Base-by-base conservation (phyloP, 768 basidiomycete genomes). In the Pulveroboletus sp. region DNA sequence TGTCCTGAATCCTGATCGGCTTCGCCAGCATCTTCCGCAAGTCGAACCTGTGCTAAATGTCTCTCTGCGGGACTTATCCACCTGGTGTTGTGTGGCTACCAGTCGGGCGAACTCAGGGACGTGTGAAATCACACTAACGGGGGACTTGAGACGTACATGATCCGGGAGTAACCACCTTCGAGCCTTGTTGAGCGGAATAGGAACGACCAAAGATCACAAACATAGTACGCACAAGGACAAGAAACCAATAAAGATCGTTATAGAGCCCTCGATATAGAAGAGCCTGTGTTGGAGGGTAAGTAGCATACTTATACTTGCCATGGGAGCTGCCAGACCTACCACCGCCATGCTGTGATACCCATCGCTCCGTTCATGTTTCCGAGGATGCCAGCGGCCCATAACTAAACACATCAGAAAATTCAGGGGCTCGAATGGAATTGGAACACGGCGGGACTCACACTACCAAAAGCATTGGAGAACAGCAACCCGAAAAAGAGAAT, bases 381-480 rank as follows among this genome's bases (percentile, higher is more conserved):
- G 17, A 89, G 73, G 49, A 89, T 82, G 9, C 82, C 86, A 18
- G 86, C 86, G 32, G 85, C 86, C 63, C 88, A 80, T 11, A 87
- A 65, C 81, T 85, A 51, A 10, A 15, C 1, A 6, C 3, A 9
- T 35, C 52, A 35, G 8, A 35, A 2, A 38, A 43, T 17, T 41
- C 8, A 39, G 15, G 24, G 21, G 43, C 27, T 4, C n/a, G 30
- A 31, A 37, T 12, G 37, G 24, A 18, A 26, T 26, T 3, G 4
- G 31, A 28, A 35, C 8, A 35, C 27, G 15, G 39, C 28, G 26
- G 32, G 43, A 18, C 80, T 62, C 49, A 85, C 83, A 47, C 76
- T 72, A 41, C 85, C 84, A 58, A 86, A 84, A 4, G 85, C 83
- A 62, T 81, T 81, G 3, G 83, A 80, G 36, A 84, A 69, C 8